Conservation (phyloP, 371 early-diverging fungal genomes). For the Chytridium lagenaria region DNA sequence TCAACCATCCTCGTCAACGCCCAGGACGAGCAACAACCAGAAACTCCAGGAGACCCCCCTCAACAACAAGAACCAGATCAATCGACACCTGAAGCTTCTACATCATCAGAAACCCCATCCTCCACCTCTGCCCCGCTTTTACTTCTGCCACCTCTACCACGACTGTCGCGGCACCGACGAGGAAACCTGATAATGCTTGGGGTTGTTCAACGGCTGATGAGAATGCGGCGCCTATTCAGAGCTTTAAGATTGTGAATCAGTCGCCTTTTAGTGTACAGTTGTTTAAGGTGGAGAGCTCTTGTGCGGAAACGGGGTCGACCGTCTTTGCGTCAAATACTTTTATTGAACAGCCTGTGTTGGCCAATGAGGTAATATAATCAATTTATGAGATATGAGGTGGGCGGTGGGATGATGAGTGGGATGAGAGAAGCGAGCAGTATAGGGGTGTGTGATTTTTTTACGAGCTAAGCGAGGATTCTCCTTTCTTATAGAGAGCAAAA, state of each 20-base stretch:
- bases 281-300: neutral
- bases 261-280: constrained; percentile 2
- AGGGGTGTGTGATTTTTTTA: neutral
- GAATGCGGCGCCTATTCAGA: neutral
- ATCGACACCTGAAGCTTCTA: no score
- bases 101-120: no score
- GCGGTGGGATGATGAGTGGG: no score
- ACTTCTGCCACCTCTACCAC: neutral
- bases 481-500: no score
- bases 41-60: no score
- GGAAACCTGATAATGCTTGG: neutral
- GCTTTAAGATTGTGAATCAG: neutral
- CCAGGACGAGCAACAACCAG: no score
- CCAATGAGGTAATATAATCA: constrained; percentile 3
- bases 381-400: no score
- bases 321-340: neutral
- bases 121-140: no score
- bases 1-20: no score
- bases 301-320: neutral
- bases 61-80: no score
- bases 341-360: neutral
- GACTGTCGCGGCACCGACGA: neutral
- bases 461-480: neutral
- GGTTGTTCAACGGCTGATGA: neutral
- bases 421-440: no score